Base-by-base conservation (phyloP, 2,329 filamentous ascomycete genomes). In the Penicillium oxalicum region DNA sequence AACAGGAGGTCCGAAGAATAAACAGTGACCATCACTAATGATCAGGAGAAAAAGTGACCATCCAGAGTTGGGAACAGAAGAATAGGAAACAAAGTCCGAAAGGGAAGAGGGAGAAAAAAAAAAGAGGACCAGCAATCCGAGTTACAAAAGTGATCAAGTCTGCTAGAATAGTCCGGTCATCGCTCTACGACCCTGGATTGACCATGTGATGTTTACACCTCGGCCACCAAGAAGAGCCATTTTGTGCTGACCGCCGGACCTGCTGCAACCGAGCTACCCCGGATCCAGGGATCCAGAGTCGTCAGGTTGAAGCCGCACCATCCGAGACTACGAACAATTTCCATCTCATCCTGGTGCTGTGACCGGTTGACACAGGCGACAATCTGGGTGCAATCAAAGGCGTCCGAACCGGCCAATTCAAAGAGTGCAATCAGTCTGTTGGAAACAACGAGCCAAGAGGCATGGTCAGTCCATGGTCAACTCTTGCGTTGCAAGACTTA, bases 241-340 rank as follows among this genome's bases (percentile, higher is more conserved):
- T 77, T 77, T 45, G 83, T 74, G 72, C 89, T 95, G 44, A 86
- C 82, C 45, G 84, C 78, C 54, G 87, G 81, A 40, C 71, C 72
- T 41, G 68, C 66, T 35, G 77, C 75, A 40, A 76, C 73, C 1
- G 41, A n/a, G 35, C 24, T 28, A 12, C 81, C 40, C 18, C 49
- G 34, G 40, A 51, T 79, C 85, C 89, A 95, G 59, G 82, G 79
- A 58, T 90, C 84, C 38, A 96, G 77, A 25, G 87, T 91, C 43
- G 82, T 83, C 57, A 91, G 79, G 64, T 88, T 87, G 65, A 95
- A 95, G 47, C 91, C 91, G 56, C 94, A 91, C 91, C 91, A 96
- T 67, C 90, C 87, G 44, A 96, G 79, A 62, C 89, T 91, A 68
- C 86, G 88, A 62, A 86, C 75, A 50, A 83, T 76, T 58, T 84